Evolutionary conservation across 106 monocot genomes (phyloP), one percentile per base, ranked within the genome.

Genomic region (Ottelia alismoides): DNA sequence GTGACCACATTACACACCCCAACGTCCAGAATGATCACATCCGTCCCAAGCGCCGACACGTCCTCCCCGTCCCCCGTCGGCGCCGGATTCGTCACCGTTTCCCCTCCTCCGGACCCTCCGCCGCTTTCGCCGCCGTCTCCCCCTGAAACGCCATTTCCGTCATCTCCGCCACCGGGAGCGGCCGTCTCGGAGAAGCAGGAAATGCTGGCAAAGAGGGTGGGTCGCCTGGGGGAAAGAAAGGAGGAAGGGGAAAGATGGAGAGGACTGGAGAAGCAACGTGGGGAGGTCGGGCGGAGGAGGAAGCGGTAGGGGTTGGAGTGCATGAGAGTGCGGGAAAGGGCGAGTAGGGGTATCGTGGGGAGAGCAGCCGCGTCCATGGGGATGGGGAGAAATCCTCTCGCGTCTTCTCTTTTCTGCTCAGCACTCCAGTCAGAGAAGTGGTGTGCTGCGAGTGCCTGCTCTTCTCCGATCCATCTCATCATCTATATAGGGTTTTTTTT

Each of bases 11-110:
- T n/a, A n/a, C n/a, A n/a, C n/a, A n/a, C n/a, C 96, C 98, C 90
- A 57, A 98, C 98, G 35, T 98, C 98, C 16, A 98, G 74, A 55
- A 98, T 64, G 25, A 98, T 98, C 43, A 83, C 82, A 53, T 98
- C 79, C 23, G 79, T 44, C 43, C 50, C 67, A 6, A 29, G 11
- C 26, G 48, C 66, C 27, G 74, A 29, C 14, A 65, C 78, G 48
- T 83, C 80, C n/a, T n/a, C n/a, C n/a, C n/a, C n/a, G n/a, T n/a
- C n/a, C n/a, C n/a, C n/a, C n/a, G n/a, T n/a, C 10, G 60, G 57
- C 6, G 58, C 20, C 9, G 67, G 45, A 1, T 44, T 62, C 54
- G 25, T n/a, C 50, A 35, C 76, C 2, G 58, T 47, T 44, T 56
- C 75, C 18, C 71, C 71, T 3, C 65, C 53, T 1, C 61, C 60